phyloP scores from a whole-genome alignment of 2,329 filamentous ascomycete genomes.

The Claviceps africana region DNA sequence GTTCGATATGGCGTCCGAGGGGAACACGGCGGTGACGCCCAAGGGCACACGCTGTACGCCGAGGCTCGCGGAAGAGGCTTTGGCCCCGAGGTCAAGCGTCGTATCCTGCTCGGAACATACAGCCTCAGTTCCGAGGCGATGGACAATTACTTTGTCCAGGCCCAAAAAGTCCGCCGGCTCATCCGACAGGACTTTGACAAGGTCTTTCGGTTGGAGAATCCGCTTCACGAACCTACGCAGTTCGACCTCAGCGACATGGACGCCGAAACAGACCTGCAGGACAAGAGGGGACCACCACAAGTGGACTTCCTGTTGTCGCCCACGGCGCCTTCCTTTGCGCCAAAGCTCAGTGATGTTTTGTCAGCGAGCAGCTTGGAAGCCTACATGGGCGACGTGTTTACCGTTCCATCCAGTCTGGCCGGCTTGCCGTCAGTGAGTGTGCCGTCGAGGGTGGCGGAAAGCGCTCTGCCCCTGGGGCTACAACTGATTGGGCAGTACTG shows the following conservation, averaged over 20 bases:
- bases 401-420: conserved; percentile 84
- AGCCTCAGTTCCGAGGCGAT: conserved; percentile 80
- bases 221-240: conserved; percentile 40
- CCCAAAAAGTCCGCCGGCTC: conserved; percentile 71
- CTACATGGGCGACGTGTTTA: conserved; percentile 92
- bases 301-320: conserved; percentile 84
- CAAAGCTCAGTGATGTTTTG: conserved; percentile 44
- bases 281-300: conserved; percentile 43
- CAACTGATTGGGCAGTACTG: conserved; percentile 75
- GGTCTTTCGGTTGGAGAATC: conserved; percentile 58
- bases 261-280: conserved; percentile 34
- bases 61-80: conserved; percentile 61
- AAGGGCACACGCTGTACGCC: conserved; percentile 57
- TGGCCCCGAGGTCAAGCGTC: conserved; percentile 69
- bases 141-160: conserved; percentile 93
- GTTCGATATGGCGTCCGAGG: conserved; percentile 69
- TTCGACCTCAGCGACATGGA: conserved; percentile 49
- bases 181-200: conserved; percentile 78
- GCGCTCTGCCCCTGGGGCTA: conserved; percentile 36
- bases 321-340: conserved; percentile 67
- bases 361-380: conserved; percentile 49
- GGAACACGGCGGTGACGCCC: conserved; percentile 33
- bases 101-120: conserved; percentile 82
- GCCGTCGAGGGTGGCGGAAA: conserved; percentile 33
- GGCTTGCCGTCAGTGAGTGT: conserved; percentile 81